phyloP scores from a whole-genome alignment of 345 rosid species.

The Raphanus raphanistrum region DNA sequence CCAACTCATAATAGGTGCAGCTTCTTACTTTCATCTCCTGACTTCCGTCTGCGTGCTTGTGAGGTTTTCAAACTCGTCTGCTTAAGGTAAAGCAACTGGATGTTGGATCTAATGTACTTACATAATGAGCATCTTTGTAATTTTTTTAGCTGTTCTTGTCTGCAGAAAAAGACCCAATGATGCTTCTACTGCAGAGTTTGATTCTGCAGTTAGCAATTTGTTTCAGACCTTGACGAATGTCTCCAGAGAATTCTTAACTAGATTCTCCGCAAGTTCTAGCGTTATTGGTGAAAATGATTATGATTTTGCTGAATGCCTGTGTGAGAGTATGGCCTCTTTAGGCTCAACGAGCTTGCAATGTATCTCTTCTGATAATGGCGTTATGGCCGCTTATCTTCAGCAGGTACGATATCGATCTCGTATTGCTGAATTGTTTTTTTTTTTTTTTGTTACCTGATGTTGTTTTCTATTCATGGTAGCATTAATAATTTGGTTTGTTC shows the following conservation, averaged over 20 bases:
- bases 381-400: slow-evolving; percentile 60
- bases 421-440: neutral
- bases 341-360: slow-evolving; percentile 81
- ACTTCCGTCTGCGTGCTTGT: slow-evolving; percentile 89
- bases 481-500: neutral
- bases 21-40: slow-evolving; percentile 73
- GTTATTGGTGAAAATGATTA: slow-evolving; percentile 64
- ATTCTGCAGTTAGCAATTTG: slow-evolving; percentile 68
- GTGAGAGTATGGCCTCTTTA: slow-evolving; percentile 86
- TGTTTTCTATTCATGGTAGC: slow-evolving; percentile 1
- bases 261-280: slow-evolving; percentile 55
- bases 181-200: slow-evolving; percentile 67
- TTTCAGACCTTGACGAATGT: slow-evolving; percentile 74
- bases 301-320: slow-evolving; percentile 76
- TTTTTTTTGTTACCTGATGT: neutral
- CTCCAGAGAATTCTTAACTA: slow-evolving; percentile 62
- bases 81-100: slow-evolving; percentile 54
- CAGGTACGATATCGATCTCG: slow-evolving; percentile 52
- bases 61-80: slow-evolving; percentile 89
- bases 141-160: neutral
- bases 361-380: slow-evolving; percentile 50
- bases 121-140: neutral
- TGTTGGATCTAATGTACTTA: slow-evolving; percentile 7
- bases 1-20: slow-evolving; percentile 56
- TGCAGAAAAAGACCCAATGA: slow-evolving; percentile 81